Conservation (phyloP, 225 moss, liverwort and hornwort genomes). For the Sphagnum tenellum region DNA sequence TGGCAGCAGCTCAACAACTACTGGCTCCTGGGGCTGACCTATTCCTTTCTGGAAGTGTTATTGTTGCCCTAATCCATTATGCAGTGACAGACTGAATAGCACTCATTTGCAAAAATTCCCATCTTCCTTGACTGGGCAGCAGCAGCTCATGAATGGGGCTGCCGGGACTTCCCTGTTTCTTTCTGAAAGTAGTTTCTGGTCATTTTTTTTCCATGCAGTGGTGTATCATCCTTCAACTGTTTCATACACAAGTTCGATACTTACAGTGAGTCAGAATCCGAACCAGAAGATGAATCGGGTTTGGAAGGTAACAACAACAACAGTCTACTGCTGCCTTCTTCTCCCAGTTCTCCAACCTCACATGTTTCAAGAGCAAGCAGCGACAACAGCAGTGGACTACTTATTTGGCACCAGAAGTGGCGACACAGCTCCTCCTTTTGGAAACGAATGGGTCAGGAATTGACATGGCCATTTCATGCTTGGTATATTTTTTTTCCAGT, state of each 20-base stretch:
- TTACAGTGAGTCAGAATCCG: slow-evolving; percentile 43
- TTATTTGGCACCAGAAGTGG: slow-evolving; percentile 11
- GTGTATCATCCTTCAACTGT: slow-evolving; percentile 90
- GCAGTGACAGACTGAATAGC: too few relatives aligned
- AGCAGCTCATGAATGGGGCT: neutral
- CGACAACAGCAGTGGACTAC: slow-evolving; percentile 14
- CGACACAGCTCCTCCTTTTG: slow-evolving; percentile 25
- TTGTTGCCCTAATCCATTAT: too few relatives aligned
- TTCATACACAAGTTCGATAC: slow-evolving; percentile 70
- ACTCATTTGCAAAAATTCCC: too few relatives aligned
- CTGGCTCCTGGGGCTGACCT: too few relatives aligned
- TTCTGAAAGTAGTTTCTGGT: neutral
- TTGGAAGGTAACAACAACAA: slow-evolving; percentile 49
- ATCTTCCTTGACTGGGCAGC: too few relatives aligned
- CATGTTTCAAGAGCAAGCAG: slow-evolving; percentile 48
- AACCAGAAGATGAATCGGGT: slow-evolving; percentile 57
- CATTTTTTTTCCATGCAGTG: slow-evolving; percentile 24
- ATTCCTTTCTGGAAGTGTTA: too few relatives aligned
- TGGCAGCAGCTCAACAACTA: too few relatives aligned
- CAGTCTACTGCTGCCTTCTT: slow-evolving; percentile 31
- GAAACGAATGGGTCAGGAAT: slow-evolving; percentile 31
- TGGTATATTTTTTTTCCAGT: slow-evolving; percentile 9
- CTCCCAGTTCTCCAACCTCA: slow-evolving; percentile 62
- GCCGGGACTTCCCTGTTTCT: neutral
- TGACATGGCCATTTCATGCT: slow-evolving; percentile 57